Conservation (phyloP, 352 stramenopile genomes). For the Phytophthora rubi region DNA sequence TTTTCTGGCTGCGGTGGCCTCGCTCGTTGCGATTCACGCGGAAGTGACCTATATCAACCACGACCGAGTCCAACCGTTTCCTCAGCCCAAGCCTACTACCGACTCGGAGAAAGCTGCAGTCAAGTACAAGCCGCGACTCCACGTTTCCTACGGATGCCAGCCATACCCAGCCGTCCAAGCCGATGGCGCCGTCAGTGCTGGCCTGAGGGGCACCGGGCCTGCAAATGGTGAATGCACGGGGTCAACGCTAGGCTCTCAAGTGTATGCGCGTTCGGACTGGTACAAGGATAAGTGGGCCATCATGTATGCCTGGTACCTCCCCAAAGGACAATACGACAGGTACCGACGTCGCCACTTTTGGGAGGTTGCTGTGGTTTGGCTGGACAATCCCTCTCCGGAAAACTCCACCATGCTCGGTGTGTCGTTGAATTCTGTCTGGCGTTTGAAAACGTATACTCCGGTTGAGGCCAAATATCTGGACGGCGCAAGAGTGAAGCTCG, state of each 20-base stretch:
- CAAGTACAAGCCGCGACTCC: slow-evolving; percentile 14
- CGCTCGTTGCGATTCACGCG: neutral
- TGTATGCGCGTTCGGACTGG: neutral
- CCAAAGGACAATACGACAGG: slow-evolving; percentile 6
- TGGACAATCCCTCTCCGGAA: slow-evolving; percentile 30
- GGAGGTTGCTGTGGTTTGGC: slow-evolving; percentile 49
- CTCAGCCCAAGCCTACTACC: neutral
- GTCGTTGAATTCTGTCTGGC: slow-evolving; percentile 20
- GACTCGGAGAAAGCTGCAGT: slow-evolving; percentile 7
- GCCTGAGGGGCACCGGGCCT: neutral
- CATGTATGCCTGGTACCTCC: neutral
- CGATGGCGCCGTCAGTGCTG: slow-evolving; percentile 8
- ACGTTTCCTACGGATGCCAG: slow-evolving; percentile 9
- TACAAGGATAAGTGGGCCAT: neutral
- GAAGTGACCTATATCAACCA: neutral
- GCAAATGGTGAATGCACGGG: neutral
- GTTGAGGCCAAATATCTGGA: slow-evolving; percentile 12
- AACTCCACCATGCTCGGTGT: slow-evolving; percentile 27
- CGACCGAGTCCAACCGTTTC: slow-evolving; percentile 4
- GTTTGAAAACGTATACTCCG: slow-evolving; percentile 9
- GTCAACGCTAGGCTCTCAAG: neutral
- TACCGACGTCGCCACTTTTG: slow-evolving; percentile 37
- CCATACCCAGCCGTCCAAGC: slow-evolving; percentile 15
- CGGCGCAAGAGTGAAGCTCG: slow-evolving; percentile 29
- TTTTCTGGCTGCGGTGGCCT: too few species aligned